Evolutionary conservation across 2,329 filamentous ascomycete genomes (phyloP), one percentile per base, ranked within the genome.

Genomic region (Trichoderma polysporum): DNA sequence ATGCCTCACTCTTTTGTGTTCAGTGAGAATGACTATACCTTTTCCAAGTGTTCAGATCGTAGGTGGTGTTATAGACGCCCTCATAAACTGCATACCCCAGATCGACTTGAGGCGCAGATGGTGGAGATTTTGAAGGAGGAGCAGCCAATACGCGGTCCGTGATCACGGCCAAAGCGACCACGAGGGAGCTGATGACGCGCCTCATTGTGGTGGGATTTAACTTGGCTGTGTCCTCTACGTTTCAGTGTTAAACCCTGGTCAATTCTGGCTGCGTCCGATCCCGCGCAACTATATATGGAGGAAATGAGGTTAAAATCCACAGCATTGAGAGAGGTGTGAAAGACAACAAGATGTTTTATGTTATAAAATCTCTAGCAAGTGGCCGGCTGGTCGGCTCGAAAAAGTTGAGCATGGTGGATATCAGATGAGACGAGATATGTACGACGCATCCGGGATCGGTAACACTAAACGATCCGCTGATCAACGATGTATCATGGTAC

Each of bases 1-100:
- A 2, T 45, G 12, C 8, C 1, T 45, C 41, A 22, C n/a, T 12
- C n/a, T 2, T 53, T 1, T 10, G n/a, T n/a, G n/a, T n/a, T n/a
- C n/a, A n/a, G n/a, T 17, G 6, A 22, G 12, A 31, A 2, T 13
- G 33, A 15, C 5, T 12, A 54, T 75, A 81, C 82, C 83, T 81
- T 72, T 79, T 81, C 75, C 78, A 85, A 31, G 78, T 73, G 66
- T 84, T 83, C 10, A 84, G 58, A 2, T 76, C 75, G 10, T 73
- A 78, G 0, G 76, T 75, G 4, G 73, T 22, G 68, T 84, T 77
- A 47, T 78, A 74, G 37, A 73, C 75, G 10, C 83, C 83, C 68
- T 80, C 73, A 68, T 85, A 85, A 22, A 74, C 73, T 9, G 77
- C 77, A 66, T 85, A 85, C 9, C 78, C 82, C 1, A 84, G 17